A percentile compares a stretch with the other conserved stretches of the same genome.
phyloP scores from a whole-genome alignment of 495 filamentous ascomycete genomes.

The Penicillium crystallinum region DNA sequence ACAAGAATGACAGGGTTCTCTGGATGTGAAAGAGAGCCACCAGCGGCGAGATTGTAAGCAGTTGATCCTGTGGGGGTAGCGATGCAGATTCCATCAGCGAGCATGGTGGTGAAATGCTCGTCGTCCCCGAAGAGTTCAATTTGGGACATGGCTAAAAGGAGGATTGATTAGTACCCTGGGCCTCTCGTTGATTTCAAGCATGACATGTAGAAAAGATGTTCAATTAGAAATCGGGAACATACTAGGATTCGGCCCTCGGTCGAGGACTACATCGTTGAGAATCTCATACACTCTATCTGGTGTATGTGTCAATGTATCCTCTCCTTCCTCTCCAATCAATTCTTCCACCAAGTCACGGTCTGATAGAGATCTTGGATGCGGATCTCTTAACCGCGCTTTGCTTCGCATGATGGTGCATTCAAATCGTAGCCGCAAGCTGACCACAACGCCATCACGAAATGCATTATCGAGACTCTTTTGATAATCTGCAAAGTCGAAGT shows the following conservation, averaged over 20 bases:
- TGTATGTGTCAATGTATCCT: constrained; percentile 72
- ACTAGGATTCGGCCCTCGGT: constrained; percentile 87
- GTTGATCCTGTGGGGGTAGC: constrained; percentile 91
- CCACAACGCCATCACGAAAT: constrained; percentile 77
- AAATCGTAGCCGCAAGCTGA: constrained; percentile 83
- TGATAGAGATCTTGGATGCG: constrained; percentile 18
- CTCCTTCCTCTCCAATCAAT: constrained; percentile 75
- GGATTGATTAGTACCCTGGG: constrained; percentile 24
- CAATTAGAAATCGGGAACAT: constrained; percentile 26
- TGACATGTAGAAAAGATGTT: not conserved
- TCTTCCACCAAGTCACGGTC: constrained; percentile 78
- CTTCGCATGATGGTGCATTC: constrained; percentile 94
- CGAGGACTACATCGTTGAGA: constrained; percentile 86
- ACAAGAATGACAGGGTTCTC: constrained; percentile 96
- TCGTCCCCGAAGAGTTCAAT: constrained; percentile 94
- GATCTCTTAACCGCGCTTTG: constrained; percentile 37
- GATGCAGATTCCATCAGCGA: constrained; percentile 85
- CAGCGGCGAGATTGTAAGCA: constrained; percentile 95
- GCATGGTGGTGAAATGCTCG: constrained; percentile 84
- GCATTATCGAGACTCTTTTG: constrained; percentile 63
- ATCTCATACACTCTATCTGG: constrained; percentile 82
- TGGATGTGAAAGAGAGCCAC: constrained; percentile 90
- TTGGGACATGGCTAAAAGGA: constrained; percentile 66
- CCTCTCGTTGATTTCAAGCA: not conserved
- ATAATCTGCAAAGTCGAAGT: constrained; percentile 83